These are phyloP conservation scores for Arthroderma uncinatum DNA, from an alignment of 2,329 filamentous ascomycete species.

Conservation along the genomic window DNA sequence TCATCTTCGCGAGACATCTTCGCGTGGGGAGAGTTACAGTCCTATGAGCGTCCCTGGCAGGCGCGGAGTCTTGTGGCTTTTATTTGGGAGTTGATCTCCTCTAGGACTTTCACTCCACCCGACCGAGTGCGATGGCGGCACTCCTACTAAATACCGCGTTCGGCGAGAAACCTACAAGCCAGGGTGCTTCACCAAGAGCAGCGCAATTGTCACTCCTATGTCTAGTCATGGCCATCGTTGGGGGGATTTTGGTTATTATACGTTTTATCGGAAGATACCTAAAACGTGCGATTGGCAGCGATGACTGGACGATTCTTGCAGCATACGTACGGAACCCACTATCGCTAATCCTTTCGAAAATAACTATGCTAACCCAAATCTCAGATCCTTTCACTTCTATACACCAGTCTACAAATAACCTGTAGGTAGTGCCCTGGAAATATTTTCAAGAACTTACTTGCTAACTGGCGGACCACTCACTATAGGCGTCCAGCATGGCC, in stretches of 20 bases:
- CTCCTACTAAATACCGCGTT: neutral
- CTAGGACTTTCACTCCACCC: neutral
- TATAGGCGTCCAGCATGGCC: conserved; percentile 22
- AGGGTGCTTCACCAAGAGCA: neutral
- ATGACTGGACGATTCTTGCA: conserved; percentile 20
- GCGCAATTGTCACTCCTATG: neutral
- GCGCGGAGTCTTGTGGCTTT: neutral
- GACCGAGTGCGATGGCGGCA: neutral
- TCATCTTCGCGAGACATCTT: neutral
- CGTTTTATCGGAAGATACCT: conserved; percentile 16
- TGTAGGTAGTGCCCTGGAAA: conserved; percentile 1
- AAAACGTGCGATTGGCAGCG: conserved; percentile 14
- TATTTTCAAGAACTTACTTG: neutral
- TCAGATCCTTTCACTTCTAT: conserved; percentile 7
- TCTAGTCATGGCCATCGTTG: conserved; percentile 15
- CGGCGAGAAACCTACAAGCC: neutral
- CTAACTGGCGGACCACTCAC: neutral
- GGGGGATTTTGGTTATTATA: conserved; percentile 16
- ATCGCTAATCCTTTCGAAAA: neutral
- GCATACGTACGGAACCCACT: conserved; percentile 13
- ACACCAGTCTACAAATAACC: conserved; percentile 3
- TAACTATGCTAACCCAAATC: neutral
- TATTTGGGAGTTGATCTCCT: neutral
- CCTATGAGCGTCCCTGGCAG: neutral
- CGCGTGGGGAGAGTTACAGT: neutral